phyloP scores from a whole-genome alignment of 2,329 filamentous ascomycete species.

The Parasarocladium wereldwijsianum region DNA sequence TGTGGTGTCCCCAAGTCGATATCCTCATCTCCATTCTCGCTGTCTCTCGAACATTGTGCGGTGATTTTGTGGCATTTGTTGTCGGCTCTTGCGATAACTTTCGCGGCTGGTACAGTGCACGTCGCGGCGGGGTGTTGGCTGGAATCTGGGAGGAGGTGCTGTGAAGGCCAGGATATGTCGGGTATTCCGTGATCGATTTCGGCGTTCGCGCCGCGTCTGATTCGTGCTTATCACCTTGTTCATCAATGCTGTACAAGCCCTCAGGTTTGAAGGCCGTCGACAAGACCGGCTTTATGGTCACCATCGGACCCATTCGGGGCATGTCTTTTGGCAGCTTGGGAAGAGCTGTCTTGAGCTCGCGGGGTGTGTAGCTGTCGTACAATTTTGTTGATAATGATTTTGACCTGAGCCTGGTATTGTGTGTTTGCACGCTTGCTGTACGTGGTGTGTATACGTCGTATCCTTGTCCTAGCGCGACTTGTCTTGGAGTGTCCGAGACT shows the following conservation, averaged over 20 bases:
- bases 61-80: slow-evolving; percentile 8
- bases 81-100: slow-evolving; percentile 16
- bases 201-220: not conserved
- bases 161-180: slow-evolving; percentile 18
- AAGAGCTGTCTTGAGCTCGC: not conserved
- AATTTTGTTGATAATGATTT: too few species aligned
- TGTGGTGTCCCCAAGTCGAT: slow-evolving; percentile 3
- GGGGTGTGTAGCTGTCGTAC: too few species aligned
- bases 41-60: slow-evolving; percentile 1
- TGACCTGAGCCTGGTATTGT: too few species aligned
- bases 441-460: too few species aligned
- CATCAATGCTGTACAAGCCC: slow-evolving; percentile 3
- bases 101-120: slow-evolving; percentile 19
- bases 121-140: slow-evolving; percentile 9
- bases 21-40: slow-evolving; percentile 2
- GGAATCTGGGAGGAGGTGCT: slow-evolving; percentile 5
- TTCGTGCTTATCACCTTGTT: slow-evolving; percentile 1
- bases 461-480: too few species aligned
- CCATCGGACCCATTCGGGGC: slow-evolving; percentile 5
- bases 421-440: too few species aligned
- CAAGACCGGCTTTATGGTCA: slow-evolving; percentile 7
- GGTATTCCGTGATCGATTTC: slow-evolving; percentile 8
- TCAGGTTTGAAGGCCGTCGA: slow-evolving; percentile 1
- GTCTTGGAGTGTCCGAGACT: too few species aligned
- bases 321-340: not conserved